Evolutionary conservation across 2,329 filamentous ascomycete genomes (phyloP).

Genomic region (Paraconiothyrium brasiliense): DNA sequence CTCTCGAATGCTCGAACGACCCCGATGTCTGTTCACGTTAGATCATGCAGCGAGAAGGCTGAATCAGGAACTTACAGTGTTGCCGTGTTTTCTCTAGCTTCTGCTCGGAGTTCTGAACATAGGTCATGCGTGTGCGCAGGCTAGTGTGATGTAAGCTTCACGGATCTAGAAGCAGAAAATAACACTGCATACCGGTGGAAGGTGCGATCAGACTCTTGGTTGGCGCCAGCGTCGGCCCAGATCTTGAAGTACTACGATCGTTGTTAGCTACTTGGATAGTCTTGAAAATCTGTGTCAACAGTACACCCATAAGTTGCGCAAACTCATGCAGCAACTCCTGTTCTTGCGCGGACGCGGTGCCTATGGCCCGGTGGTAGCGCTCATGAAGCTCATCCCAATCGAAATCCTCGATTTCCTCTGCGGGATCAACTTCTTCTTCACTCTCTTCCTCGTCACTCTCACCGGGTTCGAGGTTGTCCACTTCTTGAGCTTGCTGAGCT

Average conservation of each 20-base stretch:
- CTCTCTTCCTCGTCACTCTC: slow-evolving; percentile 23
- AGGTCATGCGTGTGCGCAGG: slow-evolving; percentile 79
- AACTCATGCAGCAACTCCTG: slow-evolving; percentile 73
- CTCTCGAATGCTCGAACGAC: slow-evolving; percentile 60
- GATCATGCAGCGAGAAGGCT: not conserved
- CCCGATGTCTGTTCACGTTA: slow-evolving; percentile 49
- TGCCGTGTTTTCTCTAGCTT: slow-evolving; percentile 77
- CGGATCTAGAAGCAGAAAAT: not conserved
- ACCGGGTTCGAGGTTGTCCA: slow-evolving; percentile 10
- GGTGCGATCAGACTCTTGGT: slow-evolving; percentile 79
- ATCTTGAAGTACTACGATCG: slow-evolving; percentile 76
- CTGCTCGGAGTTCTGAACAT: slow-evolving; percentile 78
- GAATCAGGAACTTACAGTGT: slow-evolving; percentile 72
- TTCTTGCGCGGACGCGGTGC: slow-evolving; percentile 71
- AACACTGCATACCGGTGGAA: slow-evolving; percentile 70
- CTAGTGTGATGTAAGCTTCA: slow-evolving; percentile 52
- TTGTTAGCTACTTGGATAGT: slow-evolving; percentile 19
- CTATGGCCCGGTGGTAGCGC: slow-evolving; percentile 73
- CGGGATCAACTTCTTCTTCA: slow-evolving; percentile 37
- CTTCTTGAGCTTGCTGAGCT: slow-evolving; percentile 16
- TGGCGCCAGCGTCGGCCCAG: slow-evolving; percentile 78
- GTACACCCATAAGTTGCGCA: slow-evolving; percentile 56
- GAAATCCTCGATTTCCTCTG: slow-evolving; percentile 61
- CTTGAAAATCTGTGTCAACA: not conserved
- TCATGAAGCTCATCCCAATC: slow-evolving; percentile 82